Percentiles rank a stretch among this genome's conserved stretches.
Conservation (phyloP, 2,329 filamentous ascomycete species). For the Apiospora koreana region DNA sequence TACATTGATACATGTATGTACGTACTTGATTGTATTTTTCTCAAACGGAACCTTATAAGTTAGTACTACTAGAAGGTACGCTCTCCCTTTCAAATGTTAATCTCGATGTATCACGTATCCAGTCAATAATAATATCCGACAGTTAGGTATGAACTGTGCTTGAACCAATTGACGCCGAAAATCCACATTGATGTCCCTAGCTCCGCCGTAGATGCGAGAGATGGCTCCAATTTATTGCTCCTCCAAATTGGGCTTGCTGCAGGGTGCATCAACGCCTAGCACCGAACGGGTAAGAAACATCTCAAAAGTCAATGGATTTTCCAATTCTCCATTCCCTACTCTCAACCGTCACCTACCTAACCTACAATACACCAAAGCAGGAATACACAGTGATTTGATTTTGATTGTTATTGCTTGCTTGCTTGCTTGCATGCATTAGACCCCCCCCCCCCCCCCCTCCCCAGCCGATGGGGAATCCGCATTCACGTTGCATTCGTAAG, state of each 20-base stretch:
- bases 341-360: neutral
- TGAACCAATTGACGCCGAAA: neutral
- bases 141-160: conserved; percentile 1
- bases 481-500: neutral
- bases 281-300: neutral
- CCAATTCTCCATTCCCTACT: neutral
- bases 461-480: conserved; percentile 6
- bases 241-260: conserved; percentile 9
- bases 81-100: neutral
- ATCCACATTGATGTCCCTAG: neutral
- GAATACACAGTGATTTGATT: neutral
- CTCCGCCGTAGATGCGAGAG: conserved; percentile 1
- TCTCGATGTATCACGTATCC: neutral
- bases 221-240: conserved; percentile 8
- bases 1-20: no score
- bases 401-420: neutral
- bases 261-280: neutral
- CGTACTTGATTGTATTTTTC: neutral
- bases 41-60: no score
- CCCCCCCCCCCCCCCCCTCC: no score
- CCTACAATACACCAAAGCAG: neutral
- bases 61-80: no score
- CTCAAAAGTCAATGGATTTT: conserved; percentile 4
- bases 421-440: neutral
- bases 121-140: conserved; percentile 2